Evolutionary conservation across 2,329 filamentous ascomycete genomes (phyloP).

Genomic region (Scleromitrula shiraiana): DNA sequence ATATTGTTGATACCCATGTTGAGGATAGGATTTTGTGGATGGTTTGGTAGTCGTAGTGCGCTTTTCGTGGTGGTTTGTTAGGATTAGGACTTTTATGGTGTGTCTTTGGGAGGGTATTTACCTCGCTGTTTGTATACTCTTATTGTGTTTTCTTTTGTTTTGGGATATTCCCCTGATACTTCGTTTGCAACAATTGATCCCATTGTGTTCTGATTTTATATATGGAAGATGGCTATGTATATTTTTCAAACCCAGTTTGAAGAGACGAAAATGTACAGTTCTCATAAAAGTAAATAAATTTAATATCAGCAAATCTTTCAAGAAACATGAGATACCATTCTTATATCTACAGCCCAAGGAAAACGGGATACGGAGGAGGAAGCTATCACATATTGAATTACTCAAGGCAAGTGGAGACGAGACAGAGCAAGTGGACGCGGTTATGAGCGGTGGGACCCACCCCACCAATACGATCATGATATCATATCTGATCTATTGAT

Average conservation of each 20-base stretch:
- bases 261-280: too few species aligned
- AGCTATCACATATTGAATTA: too few species aligned
- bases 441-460: neutral
- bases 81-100: too few species aligned
- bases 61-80: too few species aligned
- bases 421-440: neutral
- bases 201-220: neutral
- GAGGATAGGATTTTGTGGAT: constrained; percentile 16
- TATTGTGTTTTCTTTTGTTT: neutral
- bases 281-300: too few species aligned
- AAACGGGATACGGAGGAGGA: too few species aligned
- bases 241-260: too few species aligned
- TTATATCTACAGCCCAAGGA: too few species aligned
- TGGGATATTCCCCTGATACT: neutral
- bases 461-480: neutral
- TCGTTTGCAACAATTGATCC: neutral
- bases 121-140: neutral
- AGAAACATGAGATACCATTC: too few species aligned
- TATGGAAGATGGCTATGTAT: neutral
- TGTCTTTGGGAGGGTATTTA: too few species aligned
- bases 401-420: constrained; percentile 1
- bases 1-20: constrained; percentile 37
- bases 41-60: neutral
- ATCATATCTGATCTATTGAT: constrained; percentile 1
- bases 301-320: too few species aligned